These are phyloP conservation scores for Codiaeum variegatum DNA, from an alignment of 441 rosid genomes.

Conservation along the genomic window DNA sequence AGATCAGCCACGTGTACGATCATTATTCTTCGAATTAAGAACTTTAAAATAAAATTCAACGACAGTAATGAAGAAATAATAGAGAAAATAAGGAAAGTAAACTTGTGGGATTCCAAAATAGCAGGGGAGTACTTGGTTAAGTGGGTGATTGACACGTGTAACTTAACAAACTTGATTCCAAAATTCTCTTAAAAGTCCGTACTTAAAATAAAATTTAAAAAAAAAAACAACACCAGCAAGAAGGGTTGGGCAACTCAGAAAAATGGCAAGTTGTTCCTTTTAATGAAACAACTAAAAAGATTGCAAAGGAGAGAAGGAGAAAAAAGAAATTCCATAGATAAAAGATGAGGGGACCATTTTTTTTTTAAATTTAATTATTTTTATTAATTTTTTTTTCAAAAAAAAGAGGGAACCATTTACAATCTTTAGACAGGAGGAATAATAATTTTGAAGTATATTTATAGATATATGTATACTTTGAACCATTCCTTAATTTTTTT, in stretches of 20 bases:
- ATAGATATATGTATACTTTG: too few species aligned
- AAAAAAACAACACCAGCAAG: too few species aligned
- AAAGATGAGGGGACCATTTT: slow-evolving; percentile 27
- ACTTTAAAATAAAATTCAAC: too few species aligned
- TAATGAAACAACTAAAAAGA: slow-evolving; percentile 41
- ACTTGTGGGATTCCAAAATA: slow-evolving; percentile 15
- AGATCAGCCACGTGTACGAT: slow-evolving; percentile 6
- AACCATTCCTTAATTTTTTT: too few species aligned
- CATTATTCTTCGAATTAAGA: not conserved
- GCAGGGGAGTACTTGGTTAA: slow-evolving; percentile 21
- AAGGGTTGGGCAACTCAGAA: slow-evolving; percentile 22
- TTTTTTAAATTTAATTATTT: not conserved
- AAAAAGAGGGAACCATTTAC: slow-evolving; percentile 24
- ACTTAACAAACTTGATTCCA: slow-evolving; percentile 17
- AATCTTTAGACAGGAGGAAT: too few species aligned
- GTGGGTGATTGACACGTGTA: slow-evolving; percentile 40
- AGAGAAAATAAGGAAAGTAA: not conserved
- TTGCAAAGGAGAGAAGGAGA: slow-evolving; percentile 9
- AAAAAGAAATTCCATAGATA: not conserved
- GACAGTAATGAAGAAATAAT: not conserved
- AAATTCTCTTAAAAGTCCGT: slow-evolving; percentile 24
- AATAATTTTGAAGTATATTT: too few species aligned
- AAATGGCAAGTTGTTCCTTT: slow-evolving; percentile 31
- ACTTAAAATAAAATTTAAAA: too few species aligned
- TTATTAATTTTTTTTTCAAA: not conserved